Evolutionary conservation across 78 protist species (phyloP), one percentile per base, ranked within the genome.

Genomic region (Guillardia theta): DNA sequence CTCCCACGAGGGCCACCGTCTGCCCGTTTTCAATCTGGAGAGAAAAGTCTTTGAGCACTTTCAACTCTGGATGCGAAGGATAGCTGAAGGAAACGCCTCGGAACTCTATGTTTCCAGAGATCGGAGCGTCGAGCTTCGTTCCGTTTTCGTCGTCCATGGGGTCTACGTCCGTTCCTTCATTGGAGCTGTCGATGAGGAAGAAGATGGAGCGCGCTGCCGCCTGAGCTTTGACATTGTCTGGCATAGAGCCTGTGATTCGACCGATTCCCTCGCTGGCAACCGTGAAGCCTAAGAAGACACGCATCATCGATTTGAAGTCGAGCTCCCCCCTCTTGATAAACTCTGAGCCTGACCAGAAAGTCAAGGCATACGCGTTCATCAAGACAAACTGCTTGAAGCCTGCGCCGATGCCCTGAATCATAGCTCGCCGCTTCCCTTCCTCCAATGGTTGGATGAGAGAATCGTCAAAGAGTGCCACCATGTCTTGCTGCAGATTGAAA

Each of bases 1-100:
- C 15, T 27, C 90, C 90, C 24, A 78, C 90, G 24, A 78, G 50
- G 43, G 90, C 90, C 33, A 37, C n/a, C 48, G 90, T 78, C n/a
- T 88, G 30, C 33, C 98, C 98, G 9, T 36, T 43, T 18, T 12
- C 41, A 43, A 70, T 36, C 47, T 27, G 47, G 87, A 70, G 87
- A 15, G 5, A 10, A 18, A 78, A 48, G 45, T 3, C 22, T 3
- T 37, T 43, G 90, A 78, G 24, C 53, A 78, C 48, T 30, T 19
- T 4, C 41, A 18, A 45, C 30, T 37, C 41, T 6, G 0, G 1
- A 48, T 50, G 90, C 90, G 90, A 37, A 22, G 90, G 90, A 48
- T 78, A 78, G 50, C 43, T 1, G 90, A 78, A 78, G 41, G n/a
- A 10, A 36, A 78, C 48, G 83, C 36, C 36, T 18, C 22, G 83